phyloP scores from a whole-genome alignment of 208 protist genomes.

The Leishmania aethiopica region DNA sequence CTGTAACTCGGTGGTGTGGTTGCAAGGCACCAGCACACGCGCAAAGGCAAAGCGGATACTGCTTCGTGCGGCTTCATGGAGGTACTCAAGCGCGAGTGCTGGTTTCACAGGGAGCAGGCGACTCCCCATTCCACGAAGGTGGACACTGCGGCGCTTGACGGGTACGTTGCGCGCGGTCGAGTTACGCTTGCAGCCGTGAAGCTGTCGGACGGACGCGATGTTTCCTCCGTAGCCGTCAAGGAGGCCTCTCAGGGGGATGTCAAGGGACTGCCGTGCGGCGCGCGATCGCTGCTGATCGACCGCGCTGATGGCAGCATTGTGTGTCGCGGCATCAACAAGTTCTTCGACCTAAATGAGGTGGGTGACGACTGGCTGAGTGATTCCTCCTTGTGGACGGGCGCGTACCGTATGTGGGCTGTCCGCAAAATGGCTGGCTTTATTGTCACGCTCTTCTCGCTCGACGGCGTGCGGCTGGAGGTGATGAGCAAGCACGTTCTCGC shows the following conservation, averaged over 20 bases:
- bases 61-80: slow-evolving; percentile 26
- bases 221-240: slow-evolving; percentile 75
- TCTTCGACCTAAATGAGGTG: slow-evolving; percentile 72
- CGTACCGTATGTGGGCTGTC: slow-evolving; percentile 56
- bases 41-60: not conserved
- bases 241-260: slow-evolving; percentile 72
- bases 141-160: slow-evolving; percentile 22
- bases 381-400: slow-evolving; percentile 36
- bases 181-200: slow-evolving; percentile 13
- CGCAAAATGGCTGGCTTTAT: slow-evolving; percentile 91
- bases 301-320: slow-evolving; percentile 50
- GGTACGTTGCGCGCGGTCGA: slow-evolving; percentile 38
- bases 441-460: slow-evolving; percentile 79
- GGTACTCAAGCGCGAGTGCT: slow-evolving; percentile 31
- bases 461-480: slow-evolving; percentile 60
- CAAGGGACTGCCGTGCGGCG: slow-evolving; percentile 67
- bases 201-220: slow-evolving; percentile 28
- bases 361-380: slow-evolving; percentile 42
- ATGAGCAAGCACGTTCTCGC: slow-evolving; percentile 83
- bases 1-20: not conserved
- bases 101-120: slow-evolving; percentile 29
- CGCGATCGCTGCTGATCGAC: slow-evolving; percentile 72
- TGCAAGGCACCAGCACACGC: not conserved
- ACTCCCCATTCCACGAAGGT: slow-evolving; percentile 18
- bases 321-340: slow-evolving; percentile 90